Base-by-base conservation (phyloP, 225 moss, liverwort and hornwort species). In the Asterella californica region DNA sequence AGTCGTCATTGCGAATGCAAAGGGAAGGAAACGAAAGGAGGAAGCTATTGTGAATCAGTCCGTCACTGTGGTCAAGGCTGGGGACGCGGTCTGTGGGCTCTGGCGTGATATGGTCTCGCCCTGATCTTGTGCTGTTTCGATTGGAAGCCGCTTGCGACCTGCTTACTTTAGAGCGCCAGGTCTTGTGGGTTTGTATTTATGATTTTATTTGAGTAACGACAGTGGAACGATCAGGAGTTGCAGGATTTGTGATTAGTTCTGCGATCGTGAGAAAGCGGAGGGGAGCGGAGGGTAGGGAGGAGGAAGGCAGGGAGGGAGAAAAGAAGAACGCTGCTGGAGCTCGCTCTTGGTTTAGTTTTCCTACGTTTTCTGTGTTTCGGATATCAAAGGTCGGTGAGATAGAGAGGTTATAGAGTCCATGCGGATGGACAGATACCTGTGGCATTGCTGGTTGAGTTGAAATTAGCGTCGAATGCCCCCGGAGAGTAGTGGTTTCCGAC, bases 391-490 rank as follows among this genome's bases (percentile, higher is more conserved):
- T 54, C 60, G 36, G 76, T 17, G 15, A 36, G 22, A 37, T 5
- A 38, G 75, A 76, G 57, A 68, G n/a, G 48, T 36, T 57, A 63
- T 57, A n/a, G 33, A 69, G 33, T 80, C 29, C 42, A 38, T 72
- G 59, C 57, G 24, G 79, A 71, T 72, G 55, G 57, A 72, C 45
- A 42, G 34, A 55, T 71, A 10, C n/a, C 42, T 59, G 46, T 61
- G 70, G 72, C 70, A 72, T 59, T 57, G 36, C 79, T 72, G 57
- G 70, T 72, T 68, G 48, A 79, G 53, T 79, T 82, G 82, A 80
- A 61, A 80, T 62, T 55, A 75, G 61, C 32, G 46, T 87, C 84
- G 87, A 80, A 87, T 87, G 87, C 84, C 87, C 79, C 87, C 87
- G 57, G 84, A 84, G 71, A 84, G 82, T 72, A 78, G 87, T 50